Percentiles rank a stretch among this genome's conserved stretches.
These are phyloP conservation scores for Juglanconis juglandina DNA, from an alignment of 2,329 filamentous ascomycete genomes.

Conservation along the genomic window DNA sequence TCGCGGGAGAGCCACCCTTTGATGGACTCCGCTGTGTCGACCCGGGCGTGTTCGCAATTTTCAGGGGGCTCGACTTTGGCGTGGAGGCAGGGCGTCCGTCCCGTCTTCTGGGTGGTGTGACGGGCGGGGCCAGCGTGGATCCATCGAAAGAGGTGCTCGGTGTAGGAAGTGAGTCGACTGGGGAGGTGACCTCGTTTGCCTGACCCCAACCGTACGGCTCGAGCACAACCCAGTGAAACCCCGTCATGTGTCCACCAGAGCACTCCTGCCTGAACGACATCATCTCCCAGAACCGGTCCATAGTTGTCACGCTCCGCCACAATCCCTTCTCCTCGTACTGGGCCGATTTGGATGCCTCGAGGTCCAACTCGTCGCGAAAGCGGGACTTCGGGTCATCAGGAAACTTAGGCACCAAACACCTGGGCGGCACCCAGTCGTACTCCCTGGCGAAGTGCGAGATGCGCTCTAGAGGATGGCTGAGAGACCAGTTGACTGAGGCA, in stretches of 20 bases:
- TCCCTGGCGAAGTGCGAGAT: constrained; percentile 62
- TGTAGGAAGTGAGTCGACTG: constrained; percentile 22
- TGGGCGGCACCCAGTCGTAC: constrained; percentile 62
- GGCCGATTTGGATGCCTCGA: constrained; percentile 63
- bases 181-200: constrained; percentile 10
- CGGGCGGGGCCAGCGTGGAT: constrained; percentile 17
- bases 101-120: constrained; percentile 32
- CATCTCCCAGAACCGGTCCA: constrained; percentile 98
- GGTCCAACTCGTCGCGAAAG: constrained; percentile 84
- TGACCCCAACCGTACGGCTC: constrained; percentile 42
- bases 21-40: constrained; percentile 30
- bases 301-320: constrained; percentile 78
- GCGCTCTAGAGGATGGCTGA: constrained; percentile 66
- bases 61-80: constrained; percentile 25
- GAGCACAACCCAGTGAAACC: constrained; percentile 92
- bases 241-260: constrained; percentile 84
- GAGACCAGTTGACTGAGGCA: constrained; percentile 60
- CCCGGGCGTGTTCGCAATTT: constrained; percentile 25
- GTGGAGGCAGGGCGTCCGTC: constrained; percentile 18
- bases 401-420: constrained; percentile 84
- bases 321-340: constrained; percentile 56
- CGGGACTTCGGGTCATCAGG: constrained; percentile 94
- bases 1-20: constrained; percentile 23
- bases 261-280: constrained; percentile 97
- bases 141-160: constrained; percentile 28